Evolutionary conservation across 305 asterid genomes (phyloP).

Genomic region (Fraxinus xanthoxyloides): DNA sequence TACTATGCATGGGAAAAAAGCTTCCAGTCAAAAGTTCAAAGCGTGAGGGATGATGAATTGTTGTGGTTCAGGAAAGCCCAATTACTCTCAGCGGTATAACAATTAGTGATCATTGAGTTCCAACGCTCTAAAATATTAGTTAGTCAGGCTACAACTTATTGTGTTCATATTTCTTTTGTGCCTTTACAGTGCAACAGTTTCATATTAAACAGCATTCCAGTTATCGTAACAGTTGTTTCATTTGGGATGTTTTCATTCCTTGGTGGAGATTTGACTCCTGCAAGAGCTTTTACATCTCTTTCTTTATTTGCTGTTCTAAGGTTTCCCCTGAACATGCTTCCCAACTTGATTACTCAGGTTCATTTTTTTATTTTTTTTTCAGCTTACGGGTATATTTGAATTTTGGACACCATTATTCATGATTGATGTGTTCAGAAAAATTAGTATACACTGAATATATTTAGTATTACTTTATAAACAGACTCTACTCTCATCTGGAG

Average conservation of each 20-base stretch:
- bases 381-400: conserved; percentile 4
- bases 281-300: conserved; percentile 92
- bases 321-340: conserved; percentile 80
- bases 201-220: conserved; percentile 87
- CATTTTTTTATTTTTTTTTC: conserved; percentile 5
- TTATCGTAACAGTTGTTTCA: conserved; percentile 76
- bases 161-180: conserved; percentile 19
- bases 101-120: conserved; percentile 6
- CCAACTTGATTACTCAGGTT: conserved; percentile 91
- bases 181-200: conserved; percentile 75
- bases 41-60: conserved; percentile 67
- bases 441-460: neutral
- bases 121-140: neutral
- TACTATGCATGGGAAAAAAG: conserved; percentile 90
- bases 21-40: conserved; percentile 68
- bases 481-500: neutral
- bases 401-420: neutral
- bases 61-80: conserved; percentile 81
- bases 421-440: neutral
- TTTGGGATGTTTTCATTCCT: conserved; percentile 79
- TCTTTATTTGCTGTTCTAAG: conserved; percentile 78
- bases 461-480: neutral
- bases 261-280: conserved; percentile 92
- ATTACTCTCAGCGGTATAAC: conserved; percentile 72
- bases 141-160: conserved; percentile 14